Percentiles rank a stretch among this genome's conserved stretches.
Conservation (phyloP, 257 asterid species). For the Salvia hispanica region DNA sequence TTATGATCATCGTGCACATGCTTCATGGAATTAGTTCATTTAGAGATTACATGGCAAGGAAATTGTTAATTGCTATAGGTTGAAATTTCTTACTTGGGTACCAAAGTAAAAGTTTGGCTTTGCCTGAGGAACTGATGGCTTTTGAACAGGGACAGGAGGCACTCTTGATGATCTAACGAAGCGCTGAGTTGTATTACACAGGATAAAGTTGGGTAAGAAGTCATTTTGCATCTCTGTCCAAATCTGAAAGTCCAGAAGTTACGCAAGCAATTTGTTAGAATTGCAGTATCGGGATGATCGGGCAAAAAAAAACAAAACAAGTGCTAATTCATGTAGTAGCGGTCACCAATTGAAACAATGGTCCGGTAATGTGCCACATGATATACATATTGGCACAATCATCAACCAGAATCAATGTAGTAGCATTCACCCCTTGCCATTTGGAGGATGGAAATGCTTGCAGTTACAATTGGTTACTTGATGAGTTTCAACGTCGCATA, state of each 20-base stretch:
- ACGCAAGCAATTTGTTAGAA: conserved; percentile 35
- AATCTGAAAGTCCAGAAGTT: conserved; percentile 55
- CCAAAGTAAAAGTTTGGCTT: conserved; percentile 95
- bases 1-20: neutral
- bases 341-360: conserved; percentile 1
- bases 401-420: conserved; percentile 3
- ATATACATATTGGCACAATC: neutral
- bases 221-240: conserved; percentile 99
- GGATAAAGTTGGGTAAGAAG: conserved; percentile 89
- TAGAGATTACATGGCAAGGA: conserved; percentile 18
- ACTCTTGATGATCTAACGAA: conserved; percentile 87
- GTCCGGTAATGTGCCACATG: neutral
- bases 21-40: conserved; percentile 9
- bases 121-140: conserved; percentile 91
- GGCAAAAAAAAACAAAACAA: neutral
- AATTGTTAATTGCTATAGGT: conserved; percentile 9
- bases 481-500: neutral
- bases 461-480: neutral
- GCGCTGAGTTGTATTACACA: conserved; percentile 97
- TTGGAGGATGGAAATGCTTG: conserved; percentile 12
- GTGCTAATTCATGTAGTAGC: neutral
- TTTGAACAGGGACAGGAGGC: conserved; percentile 76
- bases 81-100: conserved; percentile 69
- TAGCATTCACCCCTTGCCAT: neutral
- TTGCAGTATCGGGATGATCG: conserved; percentile 12